Base-by-base conservation (phyloP, 1,139 yeast species). In the Yamadazyma diddensiae region DNA sequence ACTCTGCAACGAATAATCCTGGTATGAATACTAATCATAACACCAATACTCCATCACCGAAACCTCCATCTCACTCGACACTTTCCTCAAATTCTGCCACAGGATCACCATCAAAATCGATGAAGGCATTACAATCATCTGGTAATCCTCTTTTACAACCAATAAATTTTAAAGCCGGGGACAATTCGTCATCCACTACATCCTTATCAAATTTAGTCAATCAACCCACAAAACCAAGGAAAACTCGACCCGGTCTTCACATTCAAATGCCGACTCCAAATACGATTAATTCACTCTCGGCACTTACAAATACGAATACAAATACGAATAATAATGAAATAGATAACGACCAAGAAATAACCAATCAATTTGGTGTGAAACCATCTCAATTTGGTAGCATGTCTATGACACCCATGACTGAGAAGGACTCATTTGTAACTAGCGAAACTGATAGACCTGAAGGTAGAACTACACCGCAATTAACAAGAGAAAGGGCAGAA, bases 351-450 rank as follows among this genome's bases (percentile, higher is more conserved):
- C 42, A 41, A 26, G 68, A 60, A 14, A 71, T 71, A 39, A 69
- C 77, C 9, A 78, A 82, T 52, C 83, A 82, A 49, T 79, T 79
- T 63, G 83, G 88, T 29, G 68, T 79, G 43, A 70, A 76, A 49
- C 72, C 79, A 2, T 59, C 74, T 9, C 73, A 67, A 29, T 65
- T 76, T 2, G 62, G 64, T 29, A 51, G 70, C 15, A 60, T 81
- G 46, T 72, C 85, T 0, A 82, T 82, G 94, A 82, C 94, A 0
- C 94, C 92, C 1, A 78, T 82, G 2, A 70, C 84, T 1, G 94
- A 82, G 46, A 78, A 70, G 45, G 75, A 58, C 22, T 42, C 51
- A 8, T 47, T 49, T 24, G 37, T 45, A 5, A 28, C 34, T 6
- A 15, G 15, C 5, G 25, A 22, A 7, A 21, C 8, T 8, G 38